phyloP scores from a whole-genome alignment of 108 stramenopile genomes.

The Schizochytrium sp. region DNA sequence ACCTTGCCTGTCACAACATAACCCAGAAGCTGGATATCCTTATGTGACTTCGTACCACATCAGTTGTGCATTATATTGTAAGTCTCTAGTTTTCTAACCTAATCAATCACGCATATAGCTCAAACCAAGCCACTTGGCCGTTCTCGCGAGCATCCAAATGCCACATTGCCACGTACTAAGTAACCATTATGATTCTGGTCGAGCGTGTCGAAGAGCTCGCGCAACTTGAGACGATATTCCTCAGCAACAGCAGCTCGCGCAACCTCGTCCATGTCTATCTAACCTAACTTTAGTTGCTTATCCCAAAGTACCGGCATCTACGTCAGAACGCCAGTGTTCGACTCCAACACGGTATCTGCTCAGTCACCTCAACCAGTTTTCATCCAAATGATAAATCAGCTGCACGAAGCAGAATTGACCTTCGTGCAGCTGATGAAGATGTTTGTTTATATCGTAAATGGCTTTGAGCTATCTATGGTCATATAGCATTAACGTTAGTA shows the following conservation, averaged over 20 bases:
- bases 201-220: conserved; percentile 27
- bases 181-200: background rate
- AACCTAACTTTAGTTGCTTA: background rate
- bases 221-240: background rate
- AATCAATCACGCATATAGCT: background rate
- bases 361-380: too few species aligned
- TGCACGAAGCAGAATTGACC: too few species aligned
- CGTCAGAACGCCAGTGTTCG: background rate
- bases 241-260: background rate
- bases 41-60: background rate
- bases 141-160: too few species aligned
- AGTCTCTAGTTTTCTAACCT: background rate
- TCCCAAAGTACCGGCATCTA: background rate
- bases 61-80: background rate
- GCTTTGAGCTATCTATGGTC: too few species aligned
- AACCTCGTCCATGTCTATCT: background rate
- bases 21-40: background rate
- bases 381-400: too few species aligned
- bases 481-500: too few species aligned
- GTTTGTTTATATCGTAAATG: too few species aligned
- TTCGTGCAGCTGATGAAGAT: too few species aligned
- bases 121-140: too few species aligned
- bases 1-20: conserved; percentile 31
- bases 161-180: background rate
- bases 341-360: background rate